phyloP scores from a whole-genome alignment of 805 yeast genomes.

The Pichia pseudocactophila region DNA sequence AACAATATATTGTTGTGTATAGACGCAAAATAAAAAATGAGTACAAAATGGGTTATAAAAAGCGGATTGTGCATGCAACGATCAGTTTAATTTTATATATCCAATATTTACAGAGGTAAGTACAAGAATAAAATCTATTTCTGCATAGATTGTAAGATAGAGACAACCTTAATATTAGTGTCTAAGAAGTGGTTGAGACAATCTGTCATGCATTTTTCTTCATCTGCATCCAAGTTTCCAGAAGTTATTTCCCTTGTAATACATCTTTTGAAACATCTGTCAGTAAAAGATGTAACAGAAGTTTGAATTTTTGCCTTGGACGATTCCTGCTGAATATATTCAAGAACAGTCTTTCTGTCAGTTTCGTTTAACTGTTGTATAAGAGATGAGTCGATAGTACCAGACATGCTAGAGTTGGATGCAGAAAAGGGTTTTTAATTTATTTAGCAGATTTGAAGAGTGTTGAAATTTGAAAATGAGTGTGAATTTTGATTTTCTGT shows the following conservation, averaged over 20 bases:
- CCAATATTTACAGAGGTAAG: not conserved
- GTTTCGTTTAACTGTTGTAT: conserved; percentile 45
- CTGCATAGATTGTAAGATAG: conserved; percentile 27
- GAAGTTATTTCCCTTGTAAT: conserved; percentile 31
- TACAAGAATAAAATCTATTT: conserved; percentile 1
- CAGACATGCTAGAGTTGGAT: not conserved
- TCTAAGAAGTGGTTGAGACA: conserved; percentile 84
- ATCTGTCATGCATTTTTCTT: conserved; percentile 65
- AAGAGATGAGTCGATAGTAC: conserved; percentile 19
- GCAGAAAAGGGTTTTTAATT: not conserved
- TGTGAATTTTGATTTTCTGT: no score
- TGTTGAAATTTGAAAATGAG: no score
- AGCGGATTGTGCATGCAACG: no score
- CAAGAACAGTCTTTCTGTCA: conserved; percentile 63
- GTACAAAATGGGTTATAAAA: not conserved
- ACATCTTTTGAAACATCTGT: conserved; percentile 85
- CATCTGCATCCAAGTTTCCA: conserved; percentile 42
- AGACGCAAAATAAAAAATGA: not conserved
- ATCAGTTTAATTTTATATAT: not conserved
- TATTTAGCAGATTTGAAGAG: not conserved
- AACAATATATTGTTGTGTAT: no score
- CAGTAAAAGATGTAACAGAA: conserved; percentile 82
- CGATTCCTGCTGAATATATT: conserved; percentile 74
- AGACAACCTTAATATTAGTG: conserved; percentile 77
- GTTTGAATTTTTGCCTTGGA: conserved; percentile 81